phyloP scores from a whole-genome alignment of 1,139 yeast species.

The Candida sanyaensis region DNA sequence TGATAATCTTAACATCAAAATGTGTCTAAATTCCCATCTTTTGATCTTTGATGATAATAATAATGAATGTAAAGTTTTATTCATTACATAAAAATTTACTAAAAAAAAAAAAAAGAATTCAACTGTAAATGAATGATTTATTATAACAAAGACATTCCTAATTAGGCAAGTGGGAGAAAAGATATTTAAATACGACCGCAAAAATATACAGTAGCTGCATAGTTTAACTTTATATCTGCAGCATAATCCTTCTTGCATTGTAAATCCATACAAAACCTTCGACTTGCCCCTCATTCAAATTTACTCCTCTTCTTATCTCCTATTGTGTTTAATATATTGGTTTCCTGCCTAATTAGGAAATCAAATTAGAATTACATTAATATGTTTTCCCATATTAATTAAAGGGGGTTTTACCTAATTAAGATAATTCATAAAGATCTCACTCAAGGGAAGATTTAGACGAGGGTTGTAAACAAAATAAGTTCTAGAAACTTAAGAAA shows the following conservation, averaged over 20 bases:
- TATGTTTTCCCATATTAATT: too few relatives aligned
- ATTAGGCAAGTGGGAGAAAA: constrained; percentile 1
- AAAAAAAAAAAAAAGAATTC: not conserved
- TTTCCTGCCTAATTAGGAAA: constrained; percentile 1
- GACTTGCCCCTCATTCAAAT: not conserved
- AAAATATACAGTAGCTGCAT: too few relatives aligned
- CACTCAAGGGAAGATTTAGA: too few relatives aligned
- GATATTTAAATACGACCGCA: too few relatives aligned
- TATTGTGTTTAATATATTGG: not conserved
- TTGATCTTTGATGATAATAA: too few relatives aligned
- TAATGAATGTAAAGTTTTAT: not conserved
- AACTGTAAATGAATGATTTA: not conserved
- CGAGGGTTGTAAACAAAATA: too few relatives aligned
- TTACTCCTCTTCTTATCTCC: not conserved
- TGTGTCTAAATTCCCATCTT: too few relatives aligned
- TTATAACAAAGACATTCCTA: not conserved
- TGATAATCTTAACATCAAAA: too few relatives aligned
- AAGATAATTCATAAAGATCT: not conserved
- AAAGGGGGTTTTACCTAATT: not conserved
- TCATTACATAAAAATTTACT: not conserved
- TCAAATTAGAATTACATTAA: not conserved
- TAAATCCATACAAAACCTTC: not conserved
- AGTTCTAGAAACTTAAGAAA: too few relatives aligned
- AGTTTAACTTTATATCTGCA: too few relatives aligned
- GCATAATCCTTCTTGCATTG: not conserved